Percentiles rank a stretch among this genome's conserved stretches.
These are phyloP conservation scores for Emmonsiellopsis sp. DNA, from an alignment of 2,329 filamentous ascomycete genomes.

Conservation along the genomic window DNA sequence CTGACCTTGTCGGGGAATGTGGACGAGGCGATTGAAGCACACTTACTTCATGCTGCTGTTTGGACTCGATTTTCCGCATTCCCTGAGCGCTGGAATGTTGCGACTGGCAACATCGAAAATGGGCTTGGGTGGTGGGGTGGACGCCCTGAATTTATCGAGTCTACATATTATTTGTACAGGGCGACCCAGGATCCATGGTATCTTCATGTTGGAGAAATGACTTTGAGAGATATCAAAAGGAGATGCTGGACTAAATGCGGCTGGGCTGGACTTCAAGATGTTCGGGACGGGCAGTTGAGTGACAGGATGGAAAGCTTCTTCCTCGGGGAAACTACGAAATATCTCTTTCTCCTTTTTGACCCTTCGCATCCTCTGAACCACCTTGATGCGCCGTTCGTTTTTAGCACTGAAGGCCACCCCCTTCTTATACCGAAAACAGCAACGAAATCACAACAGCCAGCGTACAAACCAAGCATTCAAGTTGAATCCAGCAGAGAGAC, in stretches of 20 bases:
- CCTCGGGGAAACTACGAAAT: conserved; percentile 90
- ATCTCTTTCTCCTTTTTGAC: conserved; percentile 86
- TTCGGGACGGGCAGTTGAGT: conserved; percentile 71
- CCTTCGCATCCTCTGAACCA: conserved; percentile 77
- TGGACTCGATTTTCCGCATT: conserved; percentile 94
- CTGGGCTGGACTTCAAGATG: conserved; percentile 83
- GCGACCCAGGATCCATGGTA: conserved; percentile 96
- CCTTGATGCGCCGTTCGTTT: conserved; percentile 79
- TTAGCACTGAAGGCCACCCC: conserved; percentile 93
- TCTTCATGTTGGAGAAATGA: conserved; percentile 92
- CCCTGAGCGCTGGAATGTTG: conserved; percentile 87
- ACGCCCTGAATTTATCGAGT: conserved; percentile 93
- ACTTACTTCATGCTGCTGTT: conserved; percentile 81
- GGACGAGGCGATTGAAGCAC: conserved; percentile 82
- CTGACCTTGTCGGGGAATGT: conserved; percentile 79
- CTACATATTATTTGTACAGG: conserved; percentile 89
- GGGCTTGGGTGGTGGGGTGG: conserved; percentile 92
- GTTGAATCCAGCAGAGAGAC: conserved; percentile 14
- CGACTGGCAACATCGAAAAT: conserved; percentile 72
- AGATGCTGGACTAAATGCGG: conserved; percentile 87
- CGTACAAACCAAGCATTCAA: conserved; percentile 8
- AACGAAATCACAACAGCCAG: conserved; percentile 1
- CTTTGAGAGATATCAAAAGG: conserved; percentile 74
- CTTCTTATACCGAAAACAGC: conserved; percentile 60
- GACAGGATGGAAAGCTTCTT: conserved; percentile 99